These are phyloP conservation scores for Monilinia fructicola DNA, from an alignment of 2,329 filamentous ascomycete genomes.

Conservation along the genomic window DNA sequence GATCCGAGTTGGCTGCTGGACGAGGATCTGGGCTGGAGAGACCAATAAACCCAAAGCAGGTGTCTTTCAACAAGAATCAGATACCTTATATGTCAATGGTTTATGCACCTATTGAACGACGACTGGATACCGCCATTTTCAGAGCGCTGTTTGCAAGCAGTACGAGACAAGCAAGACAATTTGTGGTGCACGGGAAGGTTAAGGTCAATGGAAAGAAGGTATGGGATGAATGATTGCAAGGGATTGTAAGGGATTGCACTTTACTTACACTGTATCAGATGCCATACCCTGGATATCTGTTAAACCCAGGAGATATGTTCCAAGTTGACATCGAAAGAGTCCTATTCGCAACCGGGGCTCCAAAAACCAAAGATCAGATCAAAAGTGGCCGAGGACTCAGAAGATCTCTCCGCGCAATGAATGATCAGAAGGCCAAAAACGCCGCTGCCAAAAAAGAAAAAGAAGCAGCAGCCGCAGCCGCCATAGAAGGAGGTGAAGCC, in stretches of 20 bases:
- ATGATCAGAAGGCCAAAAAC: constrained; percentile 24
- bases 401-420: constrained; percentile 24
- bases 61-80: constrained; percentile 51
- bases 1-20: constrained; percentile 78
- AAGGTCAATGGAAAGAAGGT: constrained; percentile 97
- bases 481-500: constrained; percentile 22
- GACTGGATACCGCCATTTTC: constrained; percentile 93
- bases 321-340: constrained; percentile 89
- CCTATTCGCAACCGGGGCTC: constrained; percentile 78
- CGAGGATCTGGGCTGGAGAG: constrained; percentile 66
- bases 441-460: constrained; percentile 26
- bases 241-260: neutral
- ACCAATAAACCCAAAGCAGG: constrained; percentile 19
- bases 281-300: constrained; percentile 84
- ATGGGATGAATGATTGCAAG: constrained; percentile 30
- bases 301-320: constrained; percentile 98
- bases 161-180: constrained; percentile 87
- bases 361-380: constrained; percentile 51
- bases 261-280: constrained; percentile 58
- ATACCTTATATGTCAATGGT: constrained; percentile 97
- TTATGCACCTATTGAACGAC: constrained; percentile 85
- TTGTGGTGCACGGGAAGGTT: constrained; percentile 88
- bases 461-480: constrained; percentile 29
- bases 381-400: constrained; percentile 30
- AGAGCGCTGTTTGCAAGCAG: constrained; percentile 92